These are phyloP conservation scores for Corinectria fuckeliana DNA, from an alignment of 2,329 filamentous ascomycete genomes.

Conservation along the genomic window DNA sequence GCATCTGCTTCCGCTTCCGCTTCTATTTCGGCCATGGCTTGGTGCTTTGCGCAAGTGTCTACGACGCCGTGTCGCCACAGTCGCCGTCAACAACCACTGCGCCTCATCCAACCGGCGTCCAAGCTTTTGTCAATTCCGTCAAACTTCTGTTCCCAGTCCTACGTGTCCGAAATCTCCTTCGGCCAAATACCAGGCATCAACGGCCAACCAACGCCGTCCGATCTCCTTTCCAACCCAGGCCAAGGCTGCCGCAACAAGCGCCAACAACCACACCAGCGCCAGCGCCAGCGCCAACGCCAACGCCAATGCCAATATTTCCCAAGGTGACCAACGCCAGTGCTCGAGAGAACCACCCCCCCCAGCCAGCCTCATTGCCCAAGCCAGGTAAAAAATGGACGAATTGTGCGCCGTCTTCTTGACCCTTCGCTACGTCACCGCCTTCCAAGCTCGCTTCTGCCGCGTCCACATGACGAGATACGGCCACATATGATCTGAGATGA, in stretches of 20 bases:
- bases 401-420: conserved; percentile 6
- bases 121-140: too few species aligned
- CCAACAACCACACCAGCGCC: conserved; percentile 1
- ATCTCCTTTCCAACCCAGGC: not conserved
- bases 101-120: not conserved
- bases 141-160: not conserved
- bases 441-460: not conserved
- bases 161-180: not conserved
- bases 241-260: conserved; percentile 17
- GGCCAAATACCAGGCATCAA: not conserved
- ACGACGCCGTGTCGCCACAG: conserved; percentile 13
- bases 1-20: not conserved
- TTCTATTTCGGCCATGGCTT: conserved; percentile 2
- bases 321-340: conserved; percentile 3
- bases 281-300: conserved; percentile 5
- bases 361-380: conserved; percentile 14
- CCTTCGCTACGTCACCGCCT: conserved; percentile 16
- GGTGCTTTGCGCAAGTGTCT: not conserved
- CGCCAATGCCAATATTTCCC: not conserved
- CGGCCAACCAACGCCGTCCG: conserved; percentile 3
- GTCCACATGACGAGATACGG: not conserved
- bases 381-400: not conserved
- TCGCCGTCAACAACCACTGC: not conserved
- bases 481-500: conserved; percentile 8
- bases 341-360: not conserved